Base-by-base conservation (phyloP, 2,329 filamentous ascomycete genomes). In the Talaromyces sp. region DNA sequence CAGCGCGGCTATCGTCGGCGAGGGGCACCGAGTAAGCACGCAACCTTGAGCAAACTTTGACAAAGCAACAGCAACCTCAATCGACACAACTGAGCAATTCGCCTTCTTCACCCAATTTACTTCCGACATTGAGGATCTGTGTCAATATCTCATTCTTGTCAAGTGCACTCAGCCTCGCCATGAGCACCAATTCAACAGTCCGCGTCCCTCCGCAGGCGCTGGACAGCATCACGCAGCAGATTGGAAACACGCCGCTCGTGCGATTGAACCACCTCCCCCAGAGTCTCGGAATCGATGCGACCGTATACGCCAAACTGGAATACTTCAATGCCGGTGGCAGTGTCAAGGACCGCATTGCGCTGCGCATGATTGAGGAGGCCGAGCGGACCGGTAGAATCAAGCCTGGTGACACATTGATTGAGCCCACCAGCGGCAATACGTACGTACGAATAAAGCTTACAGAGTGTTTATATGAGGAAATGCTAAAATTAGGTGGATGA, bases 391-490 rank as follows among this genome's bases (percentile, higher is more conserved):
- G 95, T 52, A 87, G 93, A 66, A 97, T 99, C 78, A 97, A 95
- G 83, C 95, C 95, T 29, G 95, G 93, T 60, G 93, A 98, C 78
- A 98, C 92, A 57, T 80, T 99, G 70, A 99, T 99, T 72, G 95
- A 99, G 83, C 95, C 95, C 10, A 99, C 95, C 54, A 96, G 91
- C 71, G 95, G 95, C 59, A 99, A 99, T 76, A 99, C 95, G 81
- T 80, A 71, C 55, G 77, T 46, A 73, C 49, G n/a, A 4, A 14
- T 13, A n/a, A 46, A 46, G 19, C 43, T 24, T 24, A 24, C n/a
- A 46, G n/a, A 13, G 2, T 14, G 4, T 54, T 21, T 54, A 19
- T 29, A 17, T 31, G 26, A 35, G 9, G 9, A 31, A 35, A 17
- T 29, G 3, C 31, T 54, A 24, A 29, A 4, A n/a, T 29, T 19